Base-by-base conservation (phyloP, 345 rosid species). In the Xanthoceras sorbifolium region DNA sequence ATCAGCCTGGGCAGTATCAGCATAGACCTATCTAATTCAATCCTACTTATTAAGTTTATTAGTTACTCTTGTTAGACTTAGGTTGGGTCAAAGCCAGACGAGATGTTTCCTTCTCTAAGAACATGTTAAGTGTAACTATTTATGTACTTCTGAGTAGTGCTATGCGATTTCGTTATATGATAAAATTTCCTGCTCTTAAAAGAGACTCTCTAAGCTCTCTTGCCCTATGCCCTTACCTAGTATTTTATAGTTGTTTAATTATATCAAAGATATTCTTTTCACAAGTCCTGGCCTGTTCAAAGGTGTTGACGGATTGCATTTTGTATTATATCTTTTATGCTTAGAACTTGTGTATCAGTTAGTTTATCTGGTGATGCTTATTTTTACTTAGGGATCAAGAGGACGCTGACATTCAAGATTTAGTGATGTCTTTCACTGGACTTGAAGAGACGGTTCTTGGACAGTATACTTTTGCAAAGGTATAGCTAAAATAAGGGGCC, bases 391-490 rank as follows among this genome's bases (percentile, higher is more conserved):
- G 83, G 73, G 93, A 88, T 71, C 97, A 89, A 68, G 97, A 84
- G 63, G 86, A 84, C 48, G 78, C 83, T 72, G 99, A 95, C 79
- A 76, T 92, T 76, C 93, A 93, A 79, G 99, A 91, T 86, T 73
- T 95, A 67, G 87, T 86, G 36, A 84, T 85, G 83, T 93, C 91
- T 79, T 93, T 88, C 81, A 76, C 90, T 54, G 94, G 93, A 48
- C 93, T 95, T 61, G 91, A 91, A 86, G 98, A 93, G 84, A 91
- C 90, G 84, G 90, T 95, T 82, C 97, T 95, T 60, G 96, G 85
- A 66, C 97, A 87, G 75, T 95, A 91, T 86, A 90, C 99, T 65
- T 89, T 89, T 85, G 97, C 99, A 14, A 95, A 95, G 97, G 98
- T 94, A 90, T 44, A 62, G 64, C 57, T 67, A n/a, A 34, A 7